A percentile compares a stretch with the other conserved stretches of the same genome.
Conservation (phyloP, 108 stramenopile species). For the Aurantiochytrium sp. region DNA sequence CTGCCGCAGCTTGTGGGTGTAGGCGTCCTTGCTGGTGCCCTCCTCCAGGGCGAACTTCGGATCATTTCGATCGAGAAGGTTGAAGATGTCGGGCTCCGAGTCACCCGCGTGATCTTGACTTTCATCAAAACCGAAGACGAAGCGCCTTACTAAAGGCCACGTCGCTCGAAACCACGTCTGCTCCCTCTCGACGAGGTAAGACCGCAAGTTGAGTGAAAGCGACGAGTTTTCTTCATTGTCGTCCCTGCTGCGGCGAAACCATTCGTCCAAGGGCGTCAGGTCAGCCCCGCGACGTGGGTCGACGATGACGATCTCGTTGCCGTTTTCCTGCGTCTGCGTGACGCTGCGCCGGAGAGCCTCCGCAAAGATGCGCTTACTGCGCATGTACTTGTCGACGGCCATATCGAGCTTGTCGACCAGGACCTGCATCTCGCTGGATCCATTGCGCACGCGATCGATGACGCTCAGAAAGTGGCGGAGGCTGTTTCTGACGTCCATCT, state of each 20-base stretch:
- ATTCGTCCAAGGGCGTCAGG: conserved; percentile 14
- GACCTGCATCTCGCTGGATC: too few relatives aligned
- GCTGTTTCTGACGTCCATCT: not conserved
- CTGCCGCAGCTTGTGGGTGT: conserved; percentile 14
- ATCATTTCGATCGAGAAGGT: conserved; percentile 25
- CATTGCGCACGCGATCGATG: too few relatives aligned
- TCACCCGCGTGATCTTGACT: too few relatives aligned
- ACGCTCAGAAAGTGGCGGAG: not conserved
- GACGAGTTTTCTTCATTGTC: too few relatives aligned
- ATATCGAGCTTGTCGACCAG: too few relatives aligned
- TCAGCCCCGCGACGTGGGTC: not conserved
- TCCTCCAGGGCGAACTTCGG: conserved; percentile 4
- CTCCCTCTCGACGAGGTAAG: not conserved
- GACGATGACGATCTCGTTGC: conserved; percentile 2
- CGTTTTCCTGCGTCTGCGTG: conserved; percentile 25
- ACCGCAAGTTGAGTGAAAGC: not conserved
- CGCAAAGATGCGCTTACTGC: not conserved
- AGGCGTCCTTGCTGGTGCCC: conserved; percentile 27
- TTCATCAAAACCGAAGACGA: too few relatives aligned
- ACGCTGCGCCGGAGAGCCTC: not conserved
- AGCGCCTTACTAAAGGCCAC: not conserved
- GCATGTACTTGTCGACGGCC: not conserved
- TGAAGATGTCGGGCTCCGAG: conserved; percentile 30
- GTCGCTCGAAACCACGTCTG: not conserved
- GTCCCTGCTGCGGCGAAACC: not conserved